Percentiles rank a stretch among this genome's conserved stretches.
phyloP scores from a whole-genome alignment of 257 asterid species.

The Penstemon davidsonii region DNA sequence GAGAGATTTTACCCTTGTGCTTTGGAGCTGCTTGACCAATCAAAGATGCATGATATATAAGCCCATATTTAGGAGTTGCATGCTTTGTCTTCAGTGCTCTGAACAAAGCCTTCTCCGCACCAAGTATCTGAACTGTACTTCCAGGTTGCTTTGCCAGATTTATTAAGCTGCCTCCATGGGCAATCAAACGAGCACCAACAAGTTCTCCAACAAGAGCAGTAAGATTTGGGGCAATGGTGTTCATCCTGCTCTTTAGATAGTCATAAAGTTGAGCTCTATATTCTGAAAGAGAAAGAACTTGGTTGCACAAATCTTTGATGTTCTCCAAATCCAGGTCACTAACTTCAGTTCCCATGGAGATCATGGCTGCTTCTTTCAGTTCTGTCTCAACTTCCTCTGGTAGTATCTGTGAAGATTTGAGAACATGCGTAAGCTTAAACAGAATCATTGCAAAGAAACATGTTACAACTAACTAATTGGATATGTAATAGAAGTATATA shows the following conservation, averaged over 20 bases:
- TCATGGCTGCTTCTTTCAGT: conserved; percentile 77
- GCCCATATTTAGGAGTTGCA: conserved; percentile 89
- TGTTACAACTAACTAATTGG: neutral
- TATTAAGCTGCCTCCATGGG: conserved; percentile 89
- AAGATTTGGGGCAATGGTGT: conserved; percentile 88
- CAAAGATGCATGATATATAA: conserved; percentile 87
- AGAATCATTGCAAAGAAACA: neutral
- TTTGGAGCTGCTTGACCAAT: conserved; percentile 95
- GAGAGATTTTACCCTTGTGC: conserved; percentile 87
- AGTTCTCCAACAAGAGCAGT: conserved; percentile 95
- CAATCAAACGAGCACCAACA: conserved; percentile 92
- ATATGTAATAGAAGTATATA: too few species aligned
- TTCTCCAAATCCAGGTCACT: conserved; percentile 83
- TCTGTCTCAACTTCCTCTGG: conserved; percentile 80
- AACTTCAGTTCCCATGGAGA: conserved; percentile 97
- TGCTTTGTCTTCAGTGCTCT: conserved; percentile 91
- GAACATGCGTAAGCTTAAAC: neutral
- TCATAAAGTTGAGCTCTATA: conserved; percentile 85
- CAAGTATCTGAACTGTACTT: conserved; percentile 91
- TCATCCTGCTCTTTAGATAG: conserved; percentile 86
- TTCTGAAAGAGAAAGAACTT: conserved; percentile 78
- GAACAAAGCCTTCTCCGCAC: conserved; percentile 91
- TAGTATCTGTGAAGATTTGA: conserved; percentile 47
- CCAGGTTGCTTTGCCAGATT: conserved; percentile 98
- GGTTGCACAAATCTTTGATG: conserved; percentile 81